Base-by-base conservation (phyloP, 306 rosid genomes). In the Cicer bijugum region DNA sequence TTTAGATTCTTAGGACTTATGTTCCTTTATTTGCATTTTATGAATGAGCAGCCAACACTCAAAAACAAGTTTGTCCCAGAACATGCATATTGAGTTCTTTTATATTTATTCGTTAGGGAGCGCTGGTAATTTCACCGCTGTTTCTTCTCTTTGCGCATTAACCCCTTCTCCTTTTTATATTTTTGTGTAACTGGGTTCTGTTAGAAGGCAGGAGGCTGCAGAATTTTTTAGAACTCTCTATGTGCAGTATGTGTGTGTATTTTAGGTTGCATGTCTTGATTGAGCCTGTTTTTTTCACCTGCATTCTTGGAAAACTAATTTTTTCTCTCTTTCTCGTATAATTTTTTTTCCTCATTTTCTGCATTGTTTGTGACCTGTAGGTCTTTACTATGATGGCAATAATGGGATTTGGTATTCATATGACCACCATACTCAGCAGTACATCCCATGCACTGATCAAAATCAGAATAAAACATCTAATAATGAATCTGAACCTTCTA, bases 331-430 rank as follows among this genome's bases (percentile, higher is more conserved):
- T 12, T 28, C 58, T 57, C 10, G 15, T 59, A 59, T 12, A 78
- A 40, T 69, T 80, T 67, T 65, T 56, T 69, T 80, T 45, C 43
- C 43, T 59, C 8, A 40, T 74, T 75, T 79, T 60, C 58, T 70
- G 19, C 50, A 12, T 40, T 67, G 39, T 79, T 81, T 84, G 43
- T 77, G 17, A 23, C 51, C 38, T 78, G 72, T 81, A 94, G 98
- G 98, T 80, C 91, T 94, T 62, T 94, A 94, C 69, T 94, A 94
- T 72, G 98, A 94, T 67, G 89, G 98, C 70, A 91, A 91, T 71
- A 85, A 72, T 52, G 95, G 98, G 55, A 67, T 89, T 53, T 94
- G 98, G 98, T 94, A 91, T 82, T 81, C 98, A 8, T 94, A 88
- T 85, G 98, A 94, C 80, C 74, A 88, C 76, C 88, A 94, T 73